Base-by-base conservation (phyloP, 2,329 filamentous ascomycete species). In the Pyricularia grisea region DNA sequence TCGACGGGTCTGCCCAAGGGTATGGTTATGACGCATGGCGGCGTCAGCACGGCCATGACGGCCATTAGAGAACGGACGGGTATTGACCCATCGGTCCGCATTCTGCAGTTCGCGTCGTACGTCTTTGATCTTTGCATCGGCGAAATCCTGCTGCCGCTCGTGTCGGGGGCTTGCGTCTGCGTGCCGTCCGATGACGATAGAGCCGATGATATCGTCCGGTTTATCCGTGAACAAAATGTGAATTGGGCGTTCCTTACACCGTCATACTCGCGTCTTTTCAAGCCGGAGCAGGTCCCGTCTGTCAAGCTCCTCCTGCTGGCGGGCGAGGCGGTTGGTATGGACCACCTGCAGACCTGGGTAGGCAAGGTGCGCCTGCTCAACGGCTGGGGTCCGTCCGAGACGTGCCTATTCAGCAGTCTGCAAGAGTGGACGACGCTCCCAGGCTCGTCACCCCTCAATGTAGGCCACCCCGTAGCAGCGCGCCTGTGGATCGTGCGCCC, bases 61-160 rank as follows among this genome's bases (percentile, higher is more conserved):
- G 67, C 60, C 28, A 95, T 68, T 4, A 68, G 68, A 20, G 70
- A 72, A 12, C 25, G 63, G 55, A 33, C 50, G 14, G 67, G 67
- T n/a, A 61, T 61, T 55, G 25, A 58, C 27, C 25, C 14, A 7
- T 36, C 28, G 0, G 66, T 69, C 60, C 72, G 73, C 4, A 75
- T 81, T 2, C 74, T 77, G 42, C 73, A 77, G 67, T 78, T 77
- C 65, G 73, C 73, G 25, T 74, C 78, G 0, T 79, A 81, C 72
- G 79, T 77, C 1, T 82, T 81, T 61, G 81, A 82, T 70, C 79
- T 77, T 58, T 78, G 77, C 33, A 73, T 81, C 3, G 75, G 76
- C 66, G 79, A 81, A 65, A 80, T 81, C 58, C 77, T 80, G 50
- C 78, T 76, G 0, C 78, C 79, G 3, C 73, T 82, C 10, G 72